Percentiles rank a stretch among this genome's conserved stretches.
Conservation (phyloP, 371 early-diverging fungal genomes). For the Entomophthora muscae region DNA sequence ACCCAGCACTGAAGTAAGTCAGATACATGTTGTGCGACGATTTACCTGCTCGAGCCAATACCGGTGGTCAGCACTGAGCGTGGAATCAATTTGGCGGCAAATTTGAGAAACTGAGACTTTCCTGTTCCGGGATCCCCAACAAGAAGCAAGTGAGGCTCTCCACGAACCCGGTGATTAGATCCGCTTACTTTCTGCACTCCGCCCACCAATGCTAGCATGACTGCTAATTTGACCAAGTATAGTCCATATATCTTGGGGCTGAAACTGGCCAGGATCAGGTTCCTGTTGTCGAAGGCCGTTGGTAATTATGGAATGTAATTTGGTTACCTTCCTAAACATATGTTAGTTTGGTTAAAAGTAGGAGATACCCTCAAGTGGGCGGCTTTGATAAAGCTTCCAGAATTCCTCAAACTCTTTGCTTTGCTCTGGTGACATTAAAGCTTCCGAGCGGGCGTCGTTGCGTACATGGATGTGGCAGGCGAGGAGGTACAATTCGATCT, state of each 20-base stretch:
- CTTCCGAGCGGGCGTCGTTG: constrained; percentile 22
- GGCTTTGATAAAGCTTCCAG: constrained; percentile 20
- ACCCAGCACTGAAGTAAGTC: constrained; percentile 26
- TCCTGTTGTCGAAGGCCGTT: too few species aligned
- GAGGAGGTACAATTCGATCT: constrained; percentile 30
- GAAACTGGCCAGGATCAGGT: constrained; percentile 29
- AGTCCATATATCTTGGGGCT: constrained; percentile 44
- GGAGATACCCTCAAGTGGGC: constrained; percentile 30
- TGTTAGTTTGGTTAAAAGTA: constrained; percentile 14
- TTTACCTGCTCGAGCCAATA: constrained; percentile 37
- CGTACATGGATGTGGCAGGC: constrained; percentile 37
- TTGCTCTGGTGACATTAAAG: constrained; percentile 25
- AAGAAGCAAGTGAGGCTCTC: constrained; percentile 57
- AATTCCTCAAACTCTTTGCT: constrained; percentile 25
- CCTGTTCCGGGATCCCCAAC: constrained; percentile 78
- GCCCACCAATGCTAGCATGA: constrained; percentile 37
- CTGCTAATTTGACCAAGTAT: constrained; percentile 36
- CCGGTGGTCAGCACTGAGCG: constrained; percentile 62
- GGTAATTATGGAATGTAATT: too few species aligned
- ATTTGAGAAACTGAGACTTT: constrained; percentile 64
- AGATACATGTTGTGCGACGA: constrained; percentile 1
- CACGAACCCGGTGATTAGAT: constrained; percentile 36
- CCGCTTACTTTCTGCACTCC: constrained; percentile 29
- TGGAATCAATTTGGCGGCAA: constrained; percentile 31
- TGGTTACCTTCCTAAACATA: constrained; percentile 64